A percentile compares a stretch with the other conserved stretches of the same genome.
These are phyloP conservation scores for Pythium phragmiticola DNA, from an alignment of 352 stramenopile species.

Conservation along the genomic window DNA sequence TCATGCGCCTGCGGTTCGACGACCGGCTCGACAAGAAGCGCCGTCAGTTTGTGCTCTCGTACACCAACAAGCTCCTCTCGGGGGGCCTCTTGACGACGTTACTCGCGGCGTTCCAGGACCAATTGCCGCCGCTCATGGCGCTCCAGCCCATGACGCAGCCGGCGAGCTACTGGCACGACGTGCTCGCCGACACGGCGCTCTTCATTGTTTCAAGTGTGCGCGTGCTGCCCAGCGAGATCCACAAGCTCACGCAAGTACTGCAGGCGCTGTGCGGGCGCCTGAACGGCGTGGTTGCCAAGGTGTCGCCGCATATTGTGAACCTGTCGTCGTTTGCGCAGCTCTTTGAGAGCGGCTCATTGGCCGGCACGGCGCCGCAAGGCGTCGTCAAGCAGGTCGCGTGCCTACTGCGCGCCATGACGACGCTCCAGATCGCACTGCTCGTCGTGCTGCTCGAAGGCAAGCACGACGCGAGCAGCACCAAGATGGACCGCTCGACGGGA, in stretches of 20 bases:
- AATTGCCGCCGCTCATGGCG: conserved; percentile 57
- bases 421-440: conserved; percentile 66
- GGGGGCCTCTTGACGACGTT: conserved; percentile 57
- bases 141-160: conserved; percentile 59
- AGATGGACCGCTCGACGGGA: conserved; percentile 61
- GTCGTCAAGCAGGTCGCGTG: conserved; percentile 74
- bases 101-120: conserved; percentile 38
- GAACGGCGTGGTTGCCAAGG: conserved; percentile 58
- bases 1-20: conserved; percentile 68
- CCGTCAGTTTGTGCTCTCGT: conserved; percentile 60
- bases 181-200: conserved; percentile 67
- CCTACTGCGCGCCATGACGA: conserved; percentile 74
- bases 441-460: conserved; percentile 59
- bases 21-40: conserved; percentile 50
- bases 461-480: conserved; percentile 30
- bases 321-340: conserved; percentile 72
- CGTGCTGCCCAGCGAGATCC: conserved; percentile 51
- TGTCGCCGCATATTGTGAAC: conserved; percentile 84
- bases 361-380: conserved; percentile 58
- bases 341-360: conserved; percentile 63
- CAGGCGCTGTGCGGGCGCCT: conserved; percentile 58
- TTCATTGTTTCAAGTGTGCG: conserved; percentile 59
- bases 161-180: conserved; percentile 74
- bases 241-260: conserved; percentile 48
- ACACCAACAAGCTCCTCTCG: conserved; percentile 64